Evolutionary conservation across 352 stramenopile species (phyloP).

Genomic region (Hyphochytrium catenoides): DNA sequence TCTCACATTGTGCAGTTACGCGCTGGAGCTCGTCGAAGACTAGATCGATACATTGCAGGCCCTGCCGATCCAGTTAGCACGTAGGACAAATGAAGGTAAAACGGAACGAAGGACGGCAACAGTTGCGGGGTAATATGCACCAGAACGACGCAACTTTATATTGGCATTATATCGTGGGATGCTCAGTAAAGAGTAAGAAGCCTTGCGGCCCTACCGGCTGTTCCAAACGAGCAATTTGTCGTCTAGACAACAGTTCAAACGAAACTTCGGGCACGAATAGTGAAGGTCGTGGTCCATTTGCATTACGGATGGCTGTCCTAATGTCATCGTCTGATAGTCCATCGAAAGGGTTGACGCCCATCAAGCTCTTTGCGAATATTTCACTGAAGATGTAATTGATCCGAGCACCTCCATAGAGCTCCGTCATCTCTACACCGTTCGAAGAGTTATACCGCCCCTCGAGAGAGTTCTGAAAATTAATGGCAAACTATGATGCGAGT

Average conservation of each 20-base stretch:
- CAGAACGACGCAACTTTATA: no score
- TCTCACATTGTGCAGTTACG: slow-evolving; percentile 80
- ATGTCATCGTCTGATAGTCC: slow-evolving; percentile 95
- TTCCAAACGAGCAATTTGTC: slow-evolving; percentile 89
- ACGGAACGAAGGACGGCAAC: no score
- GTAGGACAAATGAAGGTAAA: slow-evolving; percentile 1
- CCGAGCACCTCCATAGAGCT: slow-evolving; percentile 85
- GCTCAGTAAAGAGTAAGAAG: no score
- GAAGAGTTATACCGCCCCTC: slow-evolving; percentile 54
- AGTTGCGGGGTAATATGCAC: no score
- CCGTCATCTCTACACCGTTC: slow-evolving; percentile 51
- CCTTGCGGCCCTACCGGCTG: slow-evolving; percentile 18
- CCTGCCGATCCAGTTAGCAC: slow-evolving; percentile 21
- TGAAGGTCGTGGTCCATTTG: slow-evolving; percentile 84
- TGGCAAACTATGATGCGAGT: slow-evolving; percentile 28
- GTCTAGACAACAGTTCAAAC: slow-evolving; percentile 92
- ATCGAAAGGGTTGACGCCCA: slow-evolving; percentile 85
- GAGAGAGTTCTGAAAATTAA: slow-evolving; percentile 67
- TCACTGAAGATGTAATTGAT: slow-evolving; percentile 98
- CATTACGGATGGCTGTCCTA: slow-evolving; percentile 93
- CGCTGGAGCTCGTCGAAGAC: slow-evolving; percentile 96
- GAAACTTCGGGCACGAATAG: slow-evolving; percentile 96
- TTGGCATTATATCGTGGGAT: no score
- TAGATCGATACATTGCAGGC: slow-evolving; percentile 91
- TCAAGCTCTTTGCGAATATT: slow-evolving; percentile 68